A percentile compares a stretch with the other conserved stretches of the same genome.
phyloP scores from a whole-genome alignment of 495 filamentous ascomycete species.

The Cudoniella acicularis region DNA sequence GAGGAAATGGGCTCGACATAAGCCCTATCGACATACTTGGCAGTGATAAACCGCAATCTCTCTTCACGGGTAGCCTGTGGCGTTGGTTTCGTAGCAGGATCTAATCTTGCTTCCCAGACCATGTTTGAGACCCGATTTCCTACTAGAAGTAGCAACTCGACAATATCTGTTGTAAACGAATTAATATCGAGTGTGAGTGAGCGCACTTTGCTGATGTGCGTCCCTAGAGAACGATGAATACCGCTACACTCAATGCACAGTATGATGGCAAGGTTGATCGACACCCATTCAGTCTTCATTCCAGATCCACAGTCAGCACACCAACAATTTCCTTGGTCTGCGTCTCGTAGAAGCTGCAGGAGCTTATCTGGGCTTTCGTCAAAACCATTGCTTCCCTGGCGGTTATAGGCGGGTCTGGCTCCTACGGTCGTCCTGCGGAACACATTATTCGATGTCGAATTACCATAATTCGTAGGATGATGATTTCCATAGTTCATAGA shows the following conservation, averaged over 20 bases:
- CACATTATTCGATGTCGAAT: conserved; percentile 44
- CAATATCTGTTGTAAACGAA: conserved; percentile 92
- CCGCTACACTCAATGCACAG: conserved; percentile 98
- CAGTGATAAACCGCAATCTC: conserved; percentile 85
- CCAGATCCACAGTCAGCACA: conserved; percentile 94
- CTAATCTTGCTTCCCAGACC: conserved; percentile 89
- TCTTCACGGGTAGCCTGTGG: conserved; percentile 81
- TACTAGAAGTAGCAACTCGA: conserved; percentile 88
- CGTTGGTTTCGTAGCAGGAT: conserved; percentile 64
- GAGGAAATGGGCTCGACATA: conserved; percentile 77
- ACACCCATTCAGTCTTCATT: conserved; percentile 95
- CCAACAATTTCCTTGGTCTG: conserved; percentile 88
- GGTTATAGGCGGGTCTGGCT: conserved; percentile 70
- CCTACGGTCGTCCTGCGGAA: conserved; percentile 87
- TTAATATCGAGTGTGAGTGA: conserved; percentile 93
- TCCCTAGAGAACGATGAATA: conserved; percentile 94
- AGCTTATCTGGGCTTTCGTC: conserved; percentile 83
- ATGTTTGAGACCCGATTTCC: conserved; percentile 95
- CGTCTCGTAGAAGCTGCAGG: conserved; percentile 81
- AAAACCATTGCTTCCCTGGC: conserved; percentile 61
- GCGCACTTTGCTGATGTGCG: conserved; percentile 95
- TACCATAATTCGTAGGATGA: conserved; percentile 15
- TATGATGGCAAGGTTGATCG: conserved; percentile 93
- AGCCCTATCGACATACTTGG: conserved; percentile 84
- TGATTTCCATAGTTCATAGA: conserved; percentile 62